Evolutionary conservation across 192 early-diverging fungal species (phyloP), one percentile per base, ranked within the genome.

Genomic region (Backusella parvicylindrica): DNA sequence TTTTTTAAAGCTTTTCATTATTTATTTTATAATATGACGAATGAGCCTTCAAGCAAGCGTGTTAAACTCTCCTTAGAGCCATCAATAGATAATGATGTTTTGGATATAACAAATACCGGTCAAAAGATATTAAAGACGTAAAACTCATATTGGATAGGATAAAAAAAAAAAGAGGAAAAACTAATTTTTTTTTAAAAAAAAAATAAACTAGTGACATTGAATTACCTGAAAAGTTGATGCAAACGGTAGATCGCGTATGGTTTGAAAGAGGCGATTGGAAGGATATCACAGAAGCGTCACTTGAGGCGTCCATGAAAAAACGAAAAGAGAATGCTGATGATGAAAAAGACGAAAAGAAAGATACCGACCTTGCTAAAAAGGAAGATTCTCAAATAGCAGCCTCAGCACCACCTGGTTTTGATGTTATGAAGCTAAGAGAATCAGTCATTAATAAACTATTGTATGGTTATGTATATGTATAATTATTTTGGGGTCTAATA

Each of bases 231-330:
- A 71, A 79, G 41, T 65, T 82, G 21, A 82, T 79, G 77, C 76
- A 75, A 32, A 78, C 78, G 33, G 81, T 79, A 32, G 77, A 82
- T 73, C 73, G 81, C 16, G 78, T 82, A 26, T 82, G 81, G 81
- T 73, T 74, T 64, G 81, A 82, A 38, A 74, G 76, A 64, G 72
- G 74, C 9, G 81, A 82, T 41, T 82, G 76, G 81, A 75, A 72
- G 16, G 70, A 79, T 43, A 73, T 82, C 38, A 68, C 81, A 13
- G 77, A 78, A 41, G 31, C 71, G 23, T 38, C 38, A 26, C 64
- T 82, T 6, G n/a, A 73, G 33, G 26, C 36, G 0, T 70, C 75
- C 38, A 18, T 50, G 9, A 60, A 60, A 60, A 23, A 28, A 26
- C 21, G 11, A 33, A 18, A 43, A 16, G 36, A 65, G 18, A 30